These are phyloP conservation scores for Candida anglica DNA, from an alignment of 805 yeast species.

Conservation along the genomic window DNA sequence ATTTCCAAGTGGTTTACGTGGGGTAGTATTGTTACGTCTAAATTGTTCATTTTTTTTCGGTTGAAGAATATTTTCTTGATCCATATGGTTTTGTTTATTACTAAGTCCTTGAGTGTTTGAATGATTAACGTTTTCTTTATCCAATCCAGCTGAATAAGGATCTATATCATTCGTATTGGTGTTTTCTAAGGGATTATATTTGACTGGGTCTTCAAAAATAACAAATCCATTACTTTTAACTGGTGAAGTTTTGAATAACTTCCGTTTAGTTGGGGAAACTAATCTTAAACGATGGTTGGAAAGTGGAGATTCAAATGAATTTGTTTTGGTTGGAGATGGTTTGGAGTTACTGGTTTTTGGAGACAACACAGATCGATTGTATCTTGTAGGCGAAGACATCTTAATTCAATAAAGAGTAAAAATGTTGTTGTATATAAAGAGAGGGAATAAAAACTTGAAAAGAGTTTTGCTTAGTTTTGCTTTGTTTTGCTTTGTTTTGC, in stretches of 20 bases:
- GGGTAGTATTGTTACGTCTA: background rate
- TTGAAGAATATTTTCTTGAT: constrained; percentile 40
- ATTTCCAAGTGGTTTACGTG: constrained; percentile 23
- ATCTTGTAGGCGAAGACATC: constrained; percentile 13
- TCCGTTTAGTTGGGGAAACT: background rate
- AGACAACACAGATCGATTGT: constrained; percentile 17
- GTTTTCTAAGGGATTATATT: background rate
- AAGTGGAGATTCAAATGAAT: constrained; percentile 6
- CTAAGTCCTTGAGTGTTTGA: background rate
- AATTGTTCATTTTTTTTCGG: constrained; percentile 14
- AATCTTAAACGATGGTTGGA: constrained; percentile 4
- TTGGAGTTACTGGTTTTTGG: constrained; percentile 17
- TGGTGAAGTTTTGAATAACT: background rate
- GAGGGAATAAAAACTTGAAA: no score
- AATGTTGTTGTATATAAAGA: no score
- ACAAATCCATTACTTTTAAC: background rate
- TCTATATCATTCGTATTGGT: background rate
- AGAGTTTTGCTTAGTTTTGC: no score
- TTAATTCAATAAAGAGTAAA: no score
- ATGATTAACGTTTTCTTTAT: constrained; percentile 1
- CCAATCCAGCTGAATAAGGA: background rate
- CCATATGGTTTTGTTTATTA: constrained; percentile 24
- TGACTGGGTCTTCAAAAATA: constrained; percentile 4
- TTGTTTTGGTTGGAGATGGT: constrained; percentile 11
- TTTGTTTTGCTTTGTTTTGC: no score